phyloP scores from a whole-genome alignment of 106 monocot genomes.

The Acorus calamus region DNA sequence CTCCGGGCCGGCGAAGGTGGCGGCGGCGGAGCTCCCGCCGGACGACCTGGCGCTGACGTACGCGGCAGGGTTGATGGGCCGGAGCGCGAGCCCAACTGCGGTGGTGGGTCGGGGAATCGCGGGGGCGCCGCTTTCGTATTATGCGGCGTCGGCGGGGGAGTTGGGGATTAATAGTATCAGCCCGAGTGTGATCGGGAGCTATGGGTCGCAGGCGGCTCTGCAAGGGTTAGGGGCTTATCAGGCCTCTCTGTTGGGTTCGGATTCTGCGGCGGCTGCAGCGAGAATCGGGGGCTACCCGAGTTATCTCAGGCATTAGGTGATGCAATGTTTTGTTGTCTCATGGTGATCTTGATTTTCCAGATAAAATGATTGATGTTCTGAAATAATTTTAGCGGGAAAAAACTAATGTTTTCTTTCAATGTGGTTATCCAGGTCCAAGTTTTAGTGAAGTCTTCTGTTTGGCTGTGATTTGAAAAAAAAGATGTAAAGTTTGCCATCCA shows the following conservation, averaged over 20 bases:
- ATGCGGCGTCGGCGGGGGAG: slow-evolving; percentile 1
- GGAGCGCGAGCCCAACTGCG: not conserved
- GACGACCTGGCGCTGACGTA: slow-evolving; percentile 27
- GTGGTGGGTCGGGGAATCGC: slow-evolving; percentile 9
- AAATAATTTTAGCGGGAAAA: no score
- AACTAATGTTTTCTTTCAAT: no score
- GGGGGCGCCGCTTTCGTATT: slow-evolving; percentile 16
- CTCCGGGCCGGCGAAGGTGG: not conserved
- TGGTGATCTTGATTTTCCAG: not conserved
- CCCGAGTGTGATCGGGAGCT: slow-evolving; percentile 35
- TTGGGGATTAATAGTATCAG: slow-evolving; percentile 27
- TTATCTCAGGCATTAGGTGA: slow-evolving; percentile 26
- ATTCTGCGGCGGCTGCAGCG: not conserved
- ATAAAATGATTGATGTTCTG: no score
- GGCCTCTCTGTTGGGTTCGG: slow-evolving; percentile 10
- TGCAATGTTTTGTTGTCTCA: not conserved
- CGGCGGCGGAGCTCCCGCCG: slow-evolving; percentile 1
- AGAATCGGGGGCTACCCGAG: slow-evolving; percentile 8
- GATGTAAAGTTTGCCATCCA: no score
- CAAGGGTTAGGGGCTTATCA: slow-evolving; percentile 39
- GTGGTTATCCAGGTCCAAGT: no score
- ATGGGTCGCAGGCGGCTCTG: slow-evolving; percentile 26
- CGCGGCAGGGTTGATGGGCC: slow-evolving; percentile 9
- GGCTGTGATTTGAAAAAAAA: no score
- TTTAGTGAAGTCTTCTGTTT: no score